A percentile compares a stretch with the other conserved stretches of the same genome.
Evolutionary conservation across 208 protist genomes (phyloP).

Genomic region (Wallacemonas sp.): DNA sequence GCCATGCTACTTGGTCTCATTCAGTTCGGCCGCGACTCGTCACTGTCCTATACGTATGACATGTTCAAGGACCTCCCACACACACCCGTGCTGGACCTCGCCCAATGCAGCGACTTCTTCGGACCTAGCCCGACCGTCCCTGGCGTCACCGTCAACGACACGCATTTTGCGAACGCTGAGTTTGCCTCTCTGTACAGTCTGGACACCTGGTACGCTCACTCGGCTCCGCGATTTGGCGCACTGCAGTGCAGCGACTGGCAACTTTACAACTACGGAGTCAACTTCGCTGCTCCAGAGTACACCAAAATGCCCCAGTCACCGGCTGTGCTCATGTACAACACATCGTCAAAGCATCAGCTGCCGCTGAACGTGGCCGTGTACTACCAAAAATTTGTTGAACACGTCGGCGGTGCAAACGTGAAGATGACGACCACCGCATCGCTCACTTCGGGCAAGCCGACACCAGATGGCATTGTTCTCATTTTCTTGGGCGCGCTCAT

Average conservation of each 20-base stretch:
- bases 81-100: not conserved
- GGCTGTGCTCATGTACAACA: slow-evolving; percentile 25
- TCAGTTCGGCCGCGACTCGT: not conserved
- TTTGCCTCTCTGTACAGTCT: slow-evolving; percentile 26
- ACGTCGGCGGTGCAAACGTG: not conserved
- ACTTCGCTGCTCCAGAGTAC: not conserved
- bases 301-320: not conserved
- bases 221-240: not conserved
- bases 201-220: slow-evolving; percentile 23
- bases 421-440: slow-evolving; percentile 1
- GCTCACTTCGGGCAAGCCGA: slow-evolving; percentile 9
- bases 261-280: slow-evolving; percentile 4
- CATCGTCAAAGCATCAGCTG: slow-evolving; percentile 29
- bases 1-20: slow-evolving; percentile 45
- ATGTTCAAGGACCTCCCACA: not conserved
- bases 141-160: not conserved
- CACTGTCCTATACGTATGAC: not conserved
- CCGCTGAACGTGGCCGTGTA: slow-evolving; percentile 57
- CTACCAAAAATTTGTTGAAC: slow-evolving; percentile 88
- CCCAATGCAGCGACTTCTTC: slow-evolving; percentile 13
- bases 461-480: slow-evolving; percentile 20
- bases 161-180: slow-evolving; percentile 10
- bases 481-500: slow-evolving; percentile 44
- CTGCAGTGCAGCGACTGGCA: slow-evolving; percentile 16
- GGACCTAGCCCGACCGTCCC: not conserved